Percentiles rank a stretch among this genome's conserved stretches.
Conservation (phyloP, 2,329 filamentous ascomycete genomes). For the Lecanoromycetidae sp. region DNA sequence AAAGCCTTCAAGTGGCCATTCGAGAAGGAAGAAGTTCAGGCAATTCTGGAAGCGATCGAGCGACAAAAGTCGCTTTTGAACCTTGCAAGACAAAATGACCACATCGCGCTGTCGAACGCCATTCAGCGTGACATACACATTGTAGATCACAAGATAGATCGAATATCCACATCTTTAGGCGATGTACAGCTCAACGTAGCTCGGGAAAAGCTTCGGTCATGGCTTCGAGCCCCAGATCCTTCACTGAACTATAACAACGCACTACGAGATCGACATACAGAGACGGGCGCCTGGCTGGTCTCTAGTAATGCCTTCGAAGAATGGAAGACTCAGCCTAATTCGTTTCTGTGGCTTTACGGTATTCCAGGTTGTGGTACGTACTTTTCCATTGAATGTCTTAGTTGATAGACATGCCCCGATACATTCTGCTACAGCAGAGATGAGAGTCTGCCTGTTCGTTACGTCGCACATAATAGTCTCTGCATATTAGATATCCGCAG, state of each 20-base stretch:
- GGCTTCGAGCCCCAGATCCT: slow-evolving; percentile 8
- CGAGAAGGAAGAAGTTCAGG: slow-evolving; percentile 14
- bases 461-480: too few relatives aligned
- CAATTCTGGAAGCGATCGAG: slow-evolving; percentile 16
- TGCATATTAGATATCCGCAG: too few relatives aligned
- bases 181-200: background rate
- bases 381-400: too few relatives aligned
- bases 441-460: too few relatives aligned
- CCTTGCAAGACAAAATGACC: slow-evolving; percentile 15
- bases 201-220: background rate
- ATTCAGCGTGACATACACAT: background rate
- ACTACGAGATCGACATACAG: background rate
- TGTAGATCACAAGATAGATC: background rate
- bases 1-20: slow-evolving; percentile 16
- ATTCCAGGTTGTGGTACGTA: slow-evolving; percentile 30
- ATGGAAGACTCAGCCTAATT: background rate
- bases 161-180: background rate
- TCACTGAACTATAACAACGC: slow-evolving; percentile 9
- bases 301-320: background rate
- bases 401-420: too few relatives aligned
- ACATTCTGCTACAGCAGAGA: too few relatives aligned
- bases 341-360: slow-evolving; percentile 5
- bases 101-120: background rate
- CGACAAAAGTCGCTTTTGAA: slow-evolving; percentile 16
- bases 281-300: slow-evolving; percentile 8